Evolutionary conservation across 495 filamentous ascomycete species (phyloP), one percentile per base, ranked within the genome.

Genomic region (Penicillium macrosclerotiorum): DNA sequence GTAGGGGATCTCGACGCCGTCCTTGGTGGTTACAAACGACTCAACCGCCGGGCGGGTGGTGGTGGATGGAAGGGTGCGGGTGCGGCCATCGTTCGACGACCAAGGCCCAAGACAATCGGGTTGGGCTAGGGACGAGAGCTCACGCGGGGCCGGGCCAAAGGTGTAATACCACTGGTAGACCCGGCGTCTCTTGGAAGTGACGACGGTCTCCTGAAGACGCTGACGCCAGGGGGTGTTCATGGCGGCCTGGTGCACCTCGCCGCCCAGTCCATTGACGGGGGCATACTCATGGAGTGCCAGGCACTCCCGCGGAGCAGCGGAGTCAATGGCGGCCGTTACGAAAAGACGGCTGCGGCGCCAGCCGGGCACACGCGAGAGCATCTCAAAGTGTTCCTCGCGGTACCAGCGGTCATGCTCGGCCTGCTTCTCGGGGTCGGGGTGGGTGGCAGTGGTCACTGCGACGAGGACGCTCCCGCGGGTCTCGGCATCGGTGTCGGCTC

Each of bases 141-240:
- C 82, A n/a, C 86, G 72, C 6, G 85, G 82, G 0, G 78, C 85
- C 0, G 85, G 78, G 0, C 85, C 85, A 54, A 93, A 90, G 29
- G 84, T 84, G 66, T 89, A 90, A 56, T 87, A 84, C 54, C 89
- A 80, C 37, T 80, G 68, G 64, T 87, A 91, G 1, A 71, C 65
- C 8, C 86, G 68, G 31, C 80, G 72, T 12, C 62, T 71, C 51
- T 75, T 81, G 27, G 66, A 57, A n/a, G 72, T 67, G 19, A 86
- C 78, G 19, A 76, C 71, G n/a, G 81, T 75, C 19, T 57, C 57
- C 52, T 73, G 73, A 24, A 88, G 64, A 37, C 78, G 73, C 4
- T 72, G 65, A 18, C 70, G 63, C 75, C 81, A 81, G 1, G 75
- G 65, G 5, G 84, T 86, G 31, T 65, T 68, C 52, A 76, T 75